Conservation (phyloP, 23 red algal genomes). For the Gracilariopsis chorda region DNA sequence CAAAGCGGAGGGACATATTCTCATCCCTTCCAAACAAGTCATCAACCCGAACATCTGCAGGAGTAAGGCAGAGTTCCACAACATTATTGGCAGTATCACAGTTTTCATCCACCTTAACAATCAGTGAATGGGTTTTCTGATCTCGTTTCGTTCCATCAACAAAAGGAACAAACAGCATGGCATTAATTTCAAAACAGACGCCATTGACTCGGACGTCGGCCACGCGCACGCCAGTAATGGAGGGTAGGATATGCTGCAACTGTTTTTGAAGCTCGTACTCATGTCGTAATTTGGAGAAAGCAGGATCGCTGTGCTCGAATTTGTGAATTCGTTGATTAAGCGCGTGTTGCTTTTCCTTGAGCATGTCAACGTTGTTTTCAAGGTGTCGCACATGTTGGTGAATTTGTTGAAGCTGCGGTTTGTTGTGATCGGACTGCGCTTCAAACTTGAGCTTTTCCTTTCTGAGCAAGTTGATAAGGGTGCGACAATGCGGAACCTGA, state of each 20-base stretch:
- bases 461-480: neutral
- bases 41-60: neutral
- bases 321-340: neutral
- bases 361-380: neutral
- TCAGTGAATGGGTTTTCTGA: neutral
- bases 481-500: neutral
- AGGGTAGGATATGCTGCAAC: neutral
- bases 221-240: neutral
- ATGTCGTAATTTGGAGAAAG: neutral
- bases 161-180: neutral
- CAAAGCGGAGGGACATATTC: neutral
- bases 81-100: neutral
- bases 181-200: conserved; percentile 23
- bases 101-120: neutral
- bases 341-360: neutral
- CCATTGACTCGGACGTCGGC: neutral
- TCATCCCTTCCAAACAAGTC: neutral
- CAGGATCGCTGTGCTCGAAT: neutral
- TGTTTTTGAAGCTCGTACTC: neutral
- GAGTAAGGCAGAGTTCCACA: neutral
- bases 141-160: neutral
- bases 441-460: neutral
- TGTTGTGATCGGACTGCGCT: neutral
- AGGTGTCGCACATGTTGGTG: neutral
- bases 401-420: neutral